Evolutionary conservation across 2,329 filamentous ascomycete species (phyloP).

Genomic region (Exophiala oligosperma): DNA sequence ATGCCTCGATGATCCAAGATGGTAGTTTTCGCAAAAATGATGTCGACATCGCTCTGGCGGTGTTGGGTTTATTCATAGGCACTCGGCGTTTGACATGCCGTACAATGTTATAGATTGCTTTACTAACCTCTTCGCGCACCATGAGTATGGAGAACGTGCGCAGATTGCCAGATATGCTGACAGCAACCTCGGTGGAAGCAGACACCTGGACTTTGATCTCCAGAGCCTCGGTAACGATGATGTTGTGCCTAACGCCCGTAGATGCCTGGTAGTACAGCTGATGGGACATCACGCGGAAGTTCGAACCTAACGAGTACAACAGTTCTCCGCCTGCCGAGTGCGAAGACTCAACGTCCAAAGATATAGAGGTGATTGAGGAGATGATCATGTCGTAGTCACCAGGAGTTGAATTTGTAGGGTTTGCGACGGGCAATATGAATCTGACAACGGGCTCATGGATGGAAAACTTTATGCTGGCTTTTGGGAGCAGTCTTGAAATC

Average conservation of each 20-base stretch:
- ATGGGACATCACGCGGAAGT: slow-evolving; percentile 80
- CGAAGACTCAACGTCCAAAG: slow-evolving; percentile 91
- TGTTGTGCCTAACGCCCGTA: slow-evolving; percentile 76
- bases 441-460: slow-evolving; percentile 94
- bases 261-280: slow-evolving; percentile 93
- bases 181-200: slow-evolving; percentile 80
- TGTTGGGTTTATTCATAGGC: slow-evolving; percentile 58
- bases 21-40: slow-evolving; percentile 73
- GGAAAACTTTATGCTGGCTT: slow-evolving; percentile 91
- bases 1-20: slow-evolving; percentile 78
- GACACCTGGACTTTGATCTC: slow-evolving; percentile 84
- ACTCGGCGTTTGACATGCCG: slow-evolving; percentile 74
- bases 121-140: slow-evolving; percentile 86
- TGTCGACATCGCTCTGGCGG: slow-evolving; percentile 43
- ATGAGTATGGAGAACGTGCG: slow-evolving; percentile 88
- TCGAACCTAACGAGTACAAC: slow-evolving; percentile 82
- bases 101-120: slow-evolving; percentile 88
- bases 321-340: slow-evolving; percentile 81
- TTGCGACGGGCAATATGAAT: slow-evolving; percentile 78
- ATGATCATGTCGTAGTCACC: slow-evolving; percentile 95
- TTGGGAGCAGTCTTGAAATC: slow-evolving; percentile 87
- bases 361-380: slow-evolving; percentile 90
- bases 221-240: slow-evolving; percentile 83
- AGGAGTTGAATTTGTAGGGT: slow-evolving; percentile 52
- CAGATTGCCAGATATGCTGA: slow-evolving; percentile 74